A percentile compares a stretch with the other conserved stretches of the same genome.
These are phyloP conservation scores for Guadua angustifolia DNA, from an alignment of 176 grass and related monocot species.

Conservation along the genomic window DNA sequence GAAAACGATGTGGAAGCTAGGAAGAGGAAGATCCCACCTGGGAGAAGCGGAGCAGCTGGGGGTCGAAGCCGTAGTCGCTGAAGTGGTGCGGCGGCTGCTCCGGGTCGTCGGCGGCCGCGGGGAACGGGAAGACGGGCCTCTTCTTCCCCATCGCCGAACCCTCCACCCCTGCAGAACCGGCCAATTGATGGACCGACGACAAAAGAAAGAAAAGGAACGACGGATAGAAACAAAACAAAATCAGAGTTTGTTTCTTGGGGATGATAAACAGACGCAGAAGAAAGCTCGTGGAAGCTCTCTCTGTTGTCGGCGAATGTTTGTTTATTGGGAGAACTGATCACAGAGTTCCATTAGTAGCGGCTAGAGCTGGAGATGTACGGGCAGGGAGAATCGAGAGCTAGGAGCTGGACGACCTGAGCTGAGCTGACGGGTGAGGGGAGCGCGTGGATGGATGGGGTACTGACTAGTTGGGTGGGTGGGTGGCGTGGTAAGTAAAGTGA, in stretches of 20 bases:
- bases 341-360: not conserved
- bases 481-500: slow-evolving; percentile 4
- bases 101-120: not conserved
- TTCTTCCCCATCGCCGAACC: slow-evolving; percentile 39
- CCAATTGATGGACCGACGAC: not conserved
- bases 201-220: not conserved
- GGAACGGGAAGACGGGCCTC: slow-evolving; percentile 39
- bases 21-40: not conserved
- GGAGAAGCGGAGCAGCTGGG: slow-evolving; percentile 41
- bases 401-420: not conserved
- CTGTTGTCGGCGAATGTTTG: not conserved
- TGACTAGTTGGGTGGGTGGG: not conserved
- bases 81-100: slow-evolving; percentile 20
- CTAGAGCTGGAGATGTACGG: not conserved
- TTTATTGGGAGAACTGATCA: not conserved
- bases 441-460: not conserved
- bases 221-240: not conserved
- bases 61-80: slow-evolving; percentile 62
- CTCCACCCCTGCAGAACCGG: not conserved
- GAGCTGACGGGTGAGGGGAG: not conserved
- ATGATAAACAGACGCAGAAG: not conserved
- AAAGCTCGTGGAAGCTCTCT: slow-evolving; percentile 24
- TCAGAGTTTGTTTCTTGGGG: not conserved
- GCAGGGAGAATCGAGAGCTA: slow-evolving; percentile 12
- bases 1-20: not conserved